Conservation (phyloP, 2,329 filamentous ascomycete species). For the Gaeumannomyces sp. region DNA sequence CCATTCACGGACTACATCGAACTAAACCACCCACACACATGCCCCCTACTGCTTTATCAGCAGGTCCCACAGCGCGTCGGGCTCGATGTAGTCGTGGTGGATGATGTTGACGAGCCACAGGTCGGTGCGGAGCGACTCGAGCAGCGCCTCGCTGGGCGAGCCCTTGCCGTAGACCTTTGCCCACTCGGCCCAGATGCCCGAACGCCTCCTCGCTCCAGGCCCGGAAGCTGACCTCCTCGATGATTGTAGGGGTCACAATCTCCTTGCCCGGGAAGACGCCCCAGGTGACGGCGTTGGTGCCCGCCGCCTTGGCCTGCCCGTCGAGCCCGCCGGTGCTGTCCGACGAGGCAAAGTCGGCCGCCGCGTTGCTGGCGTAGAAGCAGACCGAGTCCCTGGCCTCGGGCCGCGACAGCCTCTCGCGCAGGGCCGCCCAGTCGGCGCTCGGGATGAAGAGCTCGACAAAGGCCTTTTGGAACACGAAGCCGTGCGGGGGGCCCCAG, state of each 20-base stretch:
- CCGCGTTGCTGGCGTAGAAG: slow-evolving; percentile 79
- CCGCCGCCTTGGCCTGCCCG: slow-evolving; percentile 15
- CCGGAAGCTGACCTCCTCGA: slow-evolving; percentile 88
- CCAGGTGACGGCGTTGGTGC: slow-evolving; percentile 95
- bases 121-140: slow-evolving; percentile 62
- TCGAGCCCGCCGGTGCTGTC: slow-evolving; percentile 35
- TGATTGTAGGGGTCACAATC: slow-evolving; percentile 93
- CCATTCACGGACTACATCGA: no score
- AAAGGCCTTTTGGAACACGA: slow-evolving; percentile 97
- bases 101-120: slow-evolving; percentile 90
- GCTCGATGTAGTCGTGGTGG: slow-evolving; percentile 69
- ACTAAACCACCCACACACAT: no score
- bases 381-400: slow-evolving; percentile 63
- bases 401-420: slow-evolving; percentile 51
- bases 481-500: slow-evolving; percentile 88
- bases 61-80: slow-evolving; percentile 66
- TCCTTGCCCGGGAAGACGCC: slow-evolving; percentile 93
- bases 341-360: slow-evolving; percentile 72
- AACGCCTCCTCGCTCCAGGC: slow-evolving; percentile 96
- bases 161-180: slow-evolving; percentile 75
- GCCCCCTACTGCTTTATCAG: slow-evolving; percentile 27
- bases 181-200: slow-evolving; percentile 93
- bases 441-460: slow-evolving; percentile 88
- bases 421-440: slow-evolving; percentile 63
- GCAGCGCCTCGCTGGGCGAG: slow-evolving; percentile 62